Evolutionary conservation across 2,329 filamentous ascomycete species (phyloP).

Genomic region (Alternaria hordeiaustralica): DNA sequence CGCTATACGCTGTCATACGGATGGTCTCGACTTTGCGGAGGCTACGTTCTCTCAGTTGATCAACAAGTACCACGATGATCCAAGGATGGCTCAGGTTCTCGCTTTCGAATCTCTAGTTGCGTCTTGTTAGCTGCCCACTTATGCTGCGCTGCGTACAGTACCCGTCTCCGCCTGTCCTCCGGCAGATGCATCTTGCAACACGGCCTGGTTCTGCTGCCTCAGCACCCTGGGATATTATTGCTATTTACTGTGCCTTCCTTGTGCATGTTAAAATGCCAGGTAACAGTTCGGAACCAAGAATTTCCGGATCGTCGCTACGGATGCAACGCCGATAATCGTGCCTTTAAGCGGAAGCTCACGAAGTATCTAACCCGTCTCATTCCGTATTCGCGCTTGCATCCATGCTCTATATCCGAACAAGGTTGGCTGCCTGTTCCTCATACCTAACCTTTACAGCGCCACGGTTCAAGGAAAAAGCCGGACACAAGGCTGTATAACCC

Average conservation of each 20-base stretch:
- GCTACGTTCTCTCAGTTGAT: not conserved
- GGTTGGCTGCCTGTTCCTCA: not conserved
- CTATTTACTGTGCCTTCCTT: not conserved
- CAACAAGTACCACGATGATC: not conserved
- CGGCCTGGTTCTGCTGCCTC: not conserved
- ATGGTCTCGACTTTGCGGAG: slow-evolving; percentile 5
- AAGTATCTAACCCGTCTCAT: not conserved
- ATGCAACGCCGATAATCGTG: not conserved
- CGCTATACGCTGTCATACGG: slow-evolving; percentile 10
- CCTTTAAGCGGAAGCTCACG: not conserved
- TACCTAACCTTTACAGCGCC: not conserved
- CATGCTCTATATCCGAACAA: not conserved
- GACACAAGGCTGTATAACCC: not conserved
- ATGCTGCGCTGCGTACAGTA: not conserved
- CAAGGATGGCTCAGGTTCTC: not conserved
- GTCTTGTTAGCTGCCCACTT: not conserved
- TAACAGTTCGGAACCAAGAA: not conserved
- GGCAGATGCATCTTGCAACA: not conserved
- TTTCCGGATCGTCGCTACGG: not conserved
- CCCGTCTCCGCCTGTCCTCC: not conserved
- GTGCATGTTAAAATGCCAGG: not conserved
- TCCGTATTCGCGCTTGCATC: not conserved
- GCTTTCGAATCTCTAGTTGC: not conserved
- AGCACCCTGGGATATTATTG: not conserved
- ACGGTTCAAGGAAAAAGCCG: not conserved